phyloP scores from a whole-genome alignment of 108 stramenopile genomes.

The Aurantiochytrium sp. region DNA sequence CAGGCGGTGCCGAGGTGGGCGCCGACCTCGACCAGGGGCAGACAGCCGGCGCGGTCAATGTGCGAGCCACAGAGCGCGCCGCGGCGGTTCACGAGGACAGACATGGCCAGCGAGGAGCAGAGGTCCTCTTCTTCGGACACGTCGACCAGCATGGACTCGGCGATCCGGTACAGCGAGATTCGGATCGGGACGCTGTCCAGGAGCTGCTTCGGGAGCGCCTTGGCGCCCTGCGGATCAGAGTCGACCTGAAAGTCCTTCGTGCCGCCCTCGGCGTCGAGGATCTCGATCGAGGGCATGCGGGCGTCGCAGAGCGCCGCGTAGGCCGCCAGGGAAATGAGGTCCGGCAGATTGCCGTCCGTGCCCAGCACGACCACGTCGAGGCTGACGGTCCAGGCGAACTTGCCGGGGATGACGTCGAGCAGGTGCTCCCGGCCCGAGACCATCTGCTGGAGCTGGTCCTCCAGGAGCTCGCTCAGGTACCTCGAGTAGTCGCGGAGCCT shows the following conservation, averaged over 20 bases:
- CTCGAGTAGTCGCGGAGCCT: not conserved
- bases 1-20: not conserved
- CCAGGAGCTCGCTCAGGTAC: not conserved
- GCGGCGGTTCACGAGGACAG: not conserved
- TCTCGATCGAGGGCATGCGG: not conserved
- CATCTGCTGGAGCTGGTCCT: conserved; percentile 2
- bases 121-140: not conserved
- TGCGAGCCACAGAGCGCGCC: not conserved
- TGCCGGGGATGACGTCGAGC: not conserved
- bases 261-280: not conserved
- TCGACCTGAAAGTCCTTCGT: not conserved
- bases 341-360: conserved; percentile 16
- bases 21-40: not conserved
- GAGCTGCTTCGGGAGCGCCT: not conserved
- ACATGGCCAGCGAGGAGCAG: not conserved
- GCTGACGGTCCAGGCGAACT: not conserved
- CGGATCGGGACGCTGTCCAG: not conserved
- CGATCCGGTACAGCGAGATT: not conserved
- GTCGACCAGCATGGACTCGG: not conserved
- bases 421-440: not conserved
- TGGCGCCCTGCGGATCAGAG: not conserved
- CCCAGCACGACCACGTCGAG: not conserved
- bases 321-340: not conserved
- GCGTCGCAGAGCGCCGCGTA: not conserved
- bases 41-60: not conserved